Evolutionary conservation across 805 yeast genomes (phyloP).

Genomic region (Candida sithepensis): DNA sequence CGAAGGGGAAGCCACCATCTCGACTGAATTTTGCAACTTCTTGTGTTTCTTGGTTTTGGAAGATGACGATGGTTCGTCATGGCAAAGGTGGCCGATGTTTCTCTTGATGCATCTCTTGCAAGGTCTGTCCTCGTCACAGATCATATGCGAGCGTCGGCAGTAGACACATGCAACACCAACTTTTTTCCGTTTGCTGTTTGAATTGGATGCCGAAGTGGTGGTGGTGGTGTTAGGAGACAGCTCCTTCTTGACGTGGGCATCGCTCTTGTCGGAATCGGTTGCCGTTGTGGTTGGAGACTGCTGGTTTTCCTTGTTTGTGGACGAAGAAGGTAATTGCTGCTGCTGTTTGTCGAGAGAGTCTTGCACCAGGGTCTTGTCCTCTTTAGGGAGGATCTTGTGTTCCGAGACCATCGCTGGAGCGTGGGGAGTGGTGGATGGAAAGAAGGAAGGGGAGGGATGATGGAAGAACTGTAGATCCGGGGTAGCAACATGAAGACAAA

Average conservation of each 20-base stretch:
- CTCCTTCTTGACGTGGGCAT: neutral
- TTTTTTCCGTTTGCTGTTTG: constrained; percentile 38
- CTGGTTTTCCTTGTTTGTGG: neutral
- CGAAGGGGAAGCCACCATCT: too few species aligned
- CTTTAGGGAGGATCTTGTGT: too few species aligned
- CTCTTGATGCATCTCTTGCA: constrained; percentile 83
- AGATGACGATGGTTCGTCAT: constrained; percentile 54
- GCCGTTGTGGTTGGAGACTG: neutral
- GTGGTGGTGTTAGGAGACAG: neutral
- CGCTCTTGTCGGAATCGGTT: neutral
- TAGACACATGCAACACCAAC: constrained; percentile 77
- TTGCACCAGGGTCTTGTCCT: too few species aligned
- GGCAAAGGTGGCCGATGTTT: constrained; percentile 84
- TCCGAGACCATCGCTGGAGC: too few species aligned
- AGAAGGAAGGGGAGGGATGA: neutral
- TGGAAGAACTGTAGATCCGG: neutral
- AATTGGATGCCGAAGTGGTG: neutral
- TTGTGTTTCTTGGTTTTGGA: constrained; percentile 35
- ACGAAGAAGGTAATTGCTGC: too few species aligned
- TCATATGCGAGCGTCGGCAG: constrained; percentile 91
- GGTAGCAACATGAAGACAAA: too few species aligned
- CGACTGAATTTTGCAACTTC: constrained; percentile 4
- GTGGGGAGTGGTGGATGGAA: neutral
- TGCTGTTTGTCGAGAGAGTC: too few species aligned
- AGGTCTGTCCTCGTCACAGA: constrained; percentile 76